phyloP scores from a whole-genome alignment of 179 eudicot genomes.

The Amaranthus tricolor region DNA sequence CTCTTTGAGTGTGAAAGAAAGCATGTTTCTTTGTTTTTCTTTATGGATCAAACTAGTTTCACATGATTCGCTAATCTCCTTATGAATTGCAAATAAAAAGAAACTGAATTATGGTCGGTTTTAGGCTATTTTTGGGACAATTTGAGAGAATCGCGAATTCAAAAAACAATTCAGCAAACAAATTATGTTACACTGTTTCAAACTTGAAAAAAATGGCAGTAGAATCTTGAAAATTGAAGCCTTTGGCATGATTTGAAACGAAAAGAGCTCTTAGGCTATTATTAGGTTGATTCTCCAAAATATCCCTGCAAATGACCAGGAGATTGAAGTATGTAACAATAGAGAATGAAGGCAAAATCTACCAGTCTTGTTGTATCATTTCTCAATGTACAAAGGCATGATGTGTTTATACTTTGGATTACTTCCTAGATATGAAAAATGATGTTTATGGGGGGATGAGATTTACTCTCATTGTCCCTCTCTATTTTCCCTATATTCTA shows the following conservation, averaged over 20 bases:
- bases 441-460: not conserved
- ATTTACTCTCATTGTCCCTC: too few relatives aligned
- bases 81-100: too few relatives aligned
- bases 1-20: not conserved
- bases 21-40: not conserved
- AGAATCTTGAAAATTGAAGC: not conserved
- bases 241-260: not conserved
- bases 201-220: not conserved
- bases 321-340: not conserved
- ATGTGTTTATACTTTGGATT: not conserved
- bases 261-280: not conserved
- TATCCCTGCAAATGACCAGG: not conserved
- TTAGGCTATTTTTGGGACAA: too few relatives aligned
- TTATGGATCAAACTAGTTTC: not conserved
- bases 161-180: too few relatives aligned
- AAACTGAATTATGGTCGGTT: too few relatives aligned
- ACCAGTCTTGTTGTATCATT: not conserved
- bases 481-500: too few relatives aligned
- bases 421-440: not conserved
- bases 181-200: too few relatives aligned
- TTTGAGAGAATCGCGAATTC: too few relatives aligned
- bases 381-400: not conserved
- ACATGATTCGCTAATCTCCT: too few relatives aligned
- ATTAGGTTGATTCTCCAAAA: not conserved
- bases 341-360: not conserved